Conservation (phyloP, 805 yeast genomes). For the Wickerhamiella qilinensis region DNA sequence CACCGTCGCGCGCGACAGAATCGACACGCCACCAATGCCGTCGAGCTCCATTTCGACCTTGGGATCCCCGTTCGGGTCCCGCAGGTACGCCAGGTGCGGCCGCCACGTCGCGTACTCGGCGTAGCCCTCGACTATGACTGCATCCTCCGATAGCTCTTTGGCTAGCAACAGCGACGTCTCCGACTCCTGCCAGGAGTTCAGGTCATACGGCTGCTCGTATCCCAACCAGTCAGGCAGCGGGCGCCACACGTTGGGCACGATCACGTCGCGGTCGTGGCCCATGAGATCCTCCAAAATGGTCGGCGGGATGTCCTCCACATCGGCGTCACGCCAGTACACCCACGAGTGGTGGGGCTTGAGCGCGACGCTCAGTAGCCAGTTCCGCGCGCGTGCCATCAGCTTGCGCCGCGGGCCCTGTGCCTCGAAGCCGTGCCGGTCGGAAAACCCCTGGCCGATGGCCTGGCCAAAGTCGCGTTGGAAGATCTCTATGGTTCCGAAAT, state of each 20-base stretch:
- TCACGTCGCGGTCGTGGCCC: slow-evolving; percentile 81
- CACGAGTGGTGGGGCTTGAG: slow-evolving; percentile 83
- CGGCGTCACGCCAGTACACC: slow-evolving; percentile 97
- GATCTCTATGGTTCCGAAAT: slow-evolving; percentile 65
- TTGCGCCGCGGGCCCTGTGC: slow-evolving; percentile 94
- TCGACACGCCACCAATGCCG: slow-evolving; percentile 94
- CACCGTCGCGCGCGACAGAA: slow-evolving; percentile 68
- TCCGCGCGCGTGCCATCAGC: slow-evolving; percentile 89
- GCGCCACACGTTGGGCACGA: slow-evolving; percentile 96
- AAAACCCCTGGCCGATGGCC: slow-evolving; percentile 75
- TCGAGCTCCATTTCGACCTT: slow-evolving; percentile 83
- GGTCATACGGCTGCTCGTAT: slow-evolving; percentile 84
- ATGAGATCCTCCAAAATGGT: slow-evolving; percentile 80
- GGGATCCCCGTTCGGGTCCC: slow-evolving; percentile 69
- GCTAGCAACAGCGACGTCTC: slow-evolving; percentile 40
- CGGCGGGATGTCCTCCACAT: slow-evolving; percentile 79
- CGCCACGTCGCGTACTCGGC: slow-evolving; percentile 97
- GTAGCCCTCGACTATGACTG: slow-evolving; percentile 96
- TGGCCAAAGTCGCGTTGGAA: slow-evolving; percentile 90
- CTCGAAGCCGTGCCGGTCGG: slow-evolving; percentile 87
- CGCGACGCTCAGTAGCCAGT: slow-evolving; percentile 81
- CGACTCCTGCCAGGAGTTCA: slow-evolving; percentile 91
- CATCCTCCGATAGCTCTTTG: slow-evolving; percentile 59
- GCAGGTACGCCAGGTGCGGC: slow-evolving; percentile 82
- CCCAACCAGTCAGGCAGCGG: slow-evolving; percentile 86